phyloP scores from a whole-genome alignment of 768 basidiomycete species.

The Cyathus striatus region DNA sequence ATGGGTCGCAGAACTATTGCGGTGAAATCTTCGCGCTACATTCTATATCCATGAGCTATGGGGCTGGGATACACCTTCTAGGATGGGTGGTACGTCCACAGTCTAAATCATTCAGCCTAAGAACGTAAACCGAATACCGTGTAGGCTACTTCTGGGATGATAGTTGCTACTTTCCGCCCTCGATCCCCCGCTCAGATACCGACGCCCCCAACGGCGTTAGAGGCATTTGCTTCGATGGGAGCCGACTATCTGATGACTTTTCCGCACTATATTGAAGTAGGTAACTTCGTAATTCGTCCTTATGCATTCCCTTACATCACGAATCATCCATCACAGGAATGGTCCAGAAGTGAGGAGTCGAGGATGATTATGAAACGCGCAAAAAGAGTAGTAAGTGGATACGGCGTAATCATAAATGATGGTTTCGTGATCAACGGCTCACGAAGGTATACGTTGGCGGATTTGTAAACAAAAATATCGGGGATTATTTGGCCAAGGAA shows the following conservation, averaged over 20 bases:
- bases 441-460: constrained; percentile 4
- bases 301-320: neutral
- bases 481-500: neutral
- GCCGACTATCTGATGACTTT: constrained; percentile 4
- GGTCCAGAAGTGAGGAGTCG: neutral
- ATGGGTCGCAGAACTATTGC: constrained; percentile 3
- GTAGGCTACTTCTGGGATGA: constrained; percentile 8
- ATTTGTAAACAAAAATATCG: constrained; percentile 3
- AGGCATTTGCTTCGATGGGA: constrained; percentile 3
- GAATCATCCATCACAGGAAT: neutral
- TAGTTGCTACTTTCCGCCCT: constrained; percentile 13
- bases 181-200: constrained; percentile 11
- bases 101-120: neutral
- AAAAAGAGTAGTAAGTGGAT: neutral
- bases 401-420: neutral
- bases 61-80: constrained; percentile 4
- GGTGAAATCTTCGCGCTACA: constrained; percentile 6
- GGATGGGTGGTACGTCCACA: constrained; percentile 3
- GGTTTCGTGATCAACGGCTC: neutral
- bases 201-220: constrained; percentile 10
- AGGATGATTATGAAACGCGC: neutral
- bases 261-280: constrained; percentile 5
- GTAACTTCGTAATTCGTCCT: neutral
- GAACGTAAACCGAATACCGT: neutral
- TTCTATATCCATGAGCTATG: constrained; percentile 5